Percentiles rank a stretch among this genome's conserved stretches.
phyloP scores from a whole-genome alignment of 805 yeast species.

The Danielia reshetovae region DNA sequence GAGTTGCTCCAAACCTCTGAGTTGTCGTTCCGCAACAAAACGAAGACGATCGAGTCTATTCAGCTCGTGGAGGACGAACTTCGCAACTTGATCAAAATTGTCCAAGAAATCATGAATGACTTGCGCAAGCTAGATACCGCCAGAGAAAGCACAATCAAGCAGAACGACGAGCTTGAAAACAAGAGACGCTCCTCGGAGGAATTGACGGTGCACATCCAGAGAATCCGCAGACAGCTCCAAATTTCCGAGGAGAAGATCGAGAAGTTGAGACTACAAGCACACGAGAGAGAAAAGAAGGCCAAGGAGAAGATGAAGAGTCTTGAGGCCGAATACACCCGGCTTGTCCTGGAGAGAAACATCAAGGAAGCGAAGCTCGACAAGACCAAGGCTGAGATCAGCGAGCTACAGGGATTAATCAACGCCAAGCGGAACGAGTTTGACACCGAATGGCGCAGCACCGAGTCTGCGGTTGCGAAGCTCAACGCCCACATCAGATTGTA shows the following conservation, averaged over 20 bases:
- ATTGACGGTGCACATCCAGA: conserved; percentile 39
- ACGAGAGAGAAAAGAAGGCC: conserved; percentile 40
- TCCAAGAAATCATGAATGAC: conserved; percentile 51
- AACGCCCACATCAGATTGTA: conserved; percentile 54
- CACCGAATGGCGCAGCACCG: conserved; percentile 49
- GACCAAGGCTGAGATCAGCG: conserved; percentile 45
- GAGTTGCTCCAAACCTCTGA: conserved; percentile 28
- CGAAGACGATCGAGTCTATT: conserved; percentile 56
- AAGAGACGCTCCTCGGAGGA: conserved; percentile 36
- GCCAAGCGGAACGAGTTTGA: conserved; percentile 43
- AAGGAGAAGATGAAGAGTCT: conserved; percentile 42
- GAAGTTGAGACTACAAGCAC: conserved; percentile 41
- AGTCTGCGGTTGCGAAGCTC: conserved; percentile 50
- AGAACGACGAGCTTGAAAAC: conserved; percentile 38
- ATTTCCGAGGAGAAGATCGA: conserved; percentile 45
- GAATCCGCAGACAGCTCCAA: conserved; percentile 47
- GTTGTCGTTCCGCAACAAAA: conserved; percentile 44
- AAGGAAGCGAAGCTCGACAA: conserved; percentile 47
- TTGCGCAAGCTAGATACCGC: conserved; percentile 40
- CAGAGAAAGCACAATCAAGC: conserved; percentile 22
- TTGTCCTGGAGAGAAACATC: conserved; percentile 45
- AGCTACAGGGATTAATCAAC: conserved; percentile 38
- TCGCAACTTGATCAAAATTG: conserved; percentile 43
- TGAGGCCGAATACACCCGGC: conserved; percentile 42
- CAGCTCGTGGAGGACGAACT: conserved; percentile 37